Evolutionary conservation across 2,329 filamentous ascomycete genomes (phyloP), one percentile per base, ranked within the genome.

Genomic region (Pseudogymnoascus sp.): DNA sequence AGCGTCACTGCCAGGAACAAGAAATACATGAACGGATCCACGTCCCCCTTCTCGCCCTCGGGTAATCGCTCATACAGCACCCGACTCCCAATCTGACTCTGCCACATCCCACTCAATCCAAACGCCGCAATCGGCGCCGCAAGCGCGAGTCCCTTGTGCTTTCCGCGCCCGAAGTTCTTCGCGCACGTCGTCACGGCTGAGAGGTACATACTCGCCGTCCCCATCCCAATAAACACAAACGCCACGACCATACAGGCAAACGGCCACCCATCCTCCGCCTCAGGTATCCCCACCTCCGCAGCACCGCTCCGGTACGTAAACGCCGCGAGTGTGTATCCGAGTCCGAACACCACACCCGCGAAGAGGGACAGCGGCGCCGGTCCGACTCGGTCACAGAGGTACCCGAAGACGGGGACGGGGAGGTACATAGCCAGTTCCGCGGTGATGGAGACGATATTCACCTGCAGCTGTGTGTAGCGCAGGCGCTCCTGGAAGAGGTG

Each of bases 141-240:
- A 61, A 99, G 80, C 64, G 95, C 93, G 59, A 99, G 77, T 0
- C 94, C 94, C 69, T 93, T 88, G 70, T 95, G 87, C 70, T 87
- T 89, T 3, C 92, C 91, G 64, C 88, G 86, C 58, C 92, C 92
- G 76, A 97, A 99, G 76, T 97, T 99, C 84, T 99, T 99, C 36
- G 94, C 94, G 71, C 92, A 96, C 0, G 93, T 96, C 5, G 93
- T 93, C n/a, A 99, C 88, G 1, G 91, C 88, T 59, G 87, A 84
- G 62, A 97, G 80, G 74, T 97, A 99, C 85, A 97, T 92, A 73
- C 85, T 85, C 66, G 89, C 90, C 0, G 93, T 97, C 4, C 86
- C 93, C 65, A 87, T 82, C 1, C 94, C 94, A 63, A 99, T 86
- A 60, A 83, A 82, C 55, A 92, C 80, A 73, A 97, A 99, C 0